Conservation (phyloP, 2,329 filamentous ascomycete species). For the Fusarium fracticaudum region DNA sequence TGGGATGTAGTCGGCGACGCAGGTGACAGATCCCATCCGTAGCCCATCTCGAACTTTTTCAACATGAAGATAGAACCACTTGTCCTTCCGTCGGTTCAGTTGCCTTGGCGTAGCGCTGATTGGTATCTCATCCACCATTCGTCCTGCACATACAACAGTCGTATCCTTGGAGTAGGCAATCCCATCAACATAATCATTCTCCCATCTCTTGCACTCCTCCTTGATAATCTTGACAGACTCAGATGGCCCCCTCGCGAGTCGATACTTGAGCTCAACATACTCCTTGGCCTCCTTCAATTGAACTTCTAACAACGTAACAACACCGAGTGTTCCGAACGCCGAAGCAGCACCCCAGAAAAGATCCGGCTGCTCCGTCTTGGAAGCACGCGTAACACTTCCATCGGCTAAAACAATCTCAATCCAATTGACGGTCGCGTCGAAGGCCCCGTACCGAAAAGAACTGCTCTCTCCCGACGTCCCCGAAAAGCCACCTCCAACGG, state of each 20-base stretch:
- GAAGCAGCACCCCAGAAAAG: constrained; percentile 73
- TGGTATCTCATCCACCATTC: constrained; percentile 60
- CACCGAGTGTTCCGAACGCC: constrained; percentile 73
- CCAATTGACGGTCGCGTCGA: constrained; percentile 68
- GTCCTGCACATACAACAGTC: constrained; percentile 70
- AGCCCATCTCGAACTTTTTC: constrained; percentile 52
- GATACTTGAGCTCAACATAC: constrained; percentile 68
- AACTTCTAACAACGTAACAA: constrained; percentile 71
- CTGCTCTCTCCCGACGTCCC: constrained; percentile 74
- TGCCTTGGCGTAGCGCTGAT: constrained; percentile 46
- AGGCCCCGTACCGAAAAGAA: constrained; percentile 73
- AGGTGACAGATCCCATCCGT: constrained; percentile 26
- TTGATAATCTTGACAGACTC: constrained; percentile 56
- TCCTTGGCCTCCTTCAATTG: constrained; percentile 63
- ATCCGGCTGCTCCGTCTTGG: constrained; percentile 63
- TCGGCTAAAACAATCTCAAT: constrained; percentile 73
- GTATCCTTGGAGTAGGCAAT: constrained; percentile 68
- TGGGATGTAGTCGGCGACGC: constrained; percentile 64
- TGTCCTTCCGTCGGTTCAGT: constrained; percentile 69
- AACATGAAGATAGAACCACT: constrained; percentile 80
- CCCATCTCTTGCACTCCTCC: constrained; percentile 50
- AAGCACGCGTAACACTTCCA: constrained; percentile 65
- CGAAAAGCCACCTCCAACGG: constrained; percentile 73
- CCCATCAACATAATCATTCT: constrained; percentile 73
- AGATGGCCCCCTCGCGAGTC: constrained; percentile 53